Conservation (phyloP, 2,329 filamentous ascomycete species). For the Didymella pinodella region DNA sequence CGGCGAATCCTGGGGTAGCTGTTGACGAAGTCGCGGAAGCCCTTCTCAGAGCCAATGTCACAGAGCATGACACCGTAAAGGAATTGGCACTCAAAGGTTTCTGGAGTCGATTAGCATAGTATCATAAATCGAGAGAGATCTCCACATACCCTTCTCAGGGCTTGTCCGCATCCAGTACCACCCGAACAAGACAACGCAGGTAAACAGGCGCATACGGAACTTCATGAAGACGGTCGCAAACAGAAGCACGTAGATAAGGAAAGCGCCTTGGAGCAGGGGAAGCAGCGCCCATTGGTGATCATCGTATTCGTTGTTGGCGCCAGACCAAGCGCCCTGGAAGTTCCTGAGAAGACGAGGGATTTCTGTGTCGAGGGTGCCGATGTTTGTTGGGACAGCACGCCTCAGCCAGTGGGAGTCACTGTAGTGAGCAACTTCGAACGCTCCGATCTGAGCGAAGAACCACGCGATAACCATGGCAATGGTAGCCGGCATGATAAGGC, state of each 20-base stretch:
- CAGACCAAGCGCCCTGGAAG: slow-evolving; percentile 61
- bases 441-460: slow-evolving; percentile 58
- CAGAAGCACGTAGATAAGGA: slow-evolving; percentile 60
- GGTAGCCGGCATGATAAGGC: slow-evolving; percentile 61
- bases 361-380: slow-evolving; percentile 56
- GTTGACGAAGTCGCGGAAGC: slow-evolving; percentile 57
- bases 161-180: slow-evolving; percentile 60
- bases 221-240: slow-evolving; percentile 59
- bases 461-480: slow-evolving; percentile 62
- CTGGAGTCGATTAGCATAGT: slow-evolving; percentile 41
- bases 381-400: slow-evolving; percentile 57
- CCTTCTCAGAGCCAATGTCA: slow-evolving; percentile 58
- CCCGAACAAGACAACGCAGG: slow-evolving; percentile 56
- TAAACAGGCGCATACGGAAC: slow-evolving; percentile 57
- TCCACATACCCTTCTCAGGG: slow-evolving; percentile 56
- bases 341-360: slow-evolving; percentile 55
- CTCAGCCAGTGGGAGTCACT: slow-evolving; percentile 63
- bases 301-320: slow-evolving; percentile 61
- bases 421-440: slow-evolving; percentile 57
- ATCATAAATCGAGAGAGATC: not conserved
- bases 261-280: slow-evolving; percentile 59
- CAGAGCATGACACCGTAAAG: slow-evolving; percentile 62
- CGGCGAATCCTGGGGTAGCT: slow-evolving; percentile 50
- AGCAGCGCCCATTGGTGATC: slow-evolving; percentile 65
- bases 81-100: slow-evolving; percentile 63